Evolutionary conservation across 169 alveolate species (phyloP), one percentile per base, ranked within the genome.

Genomic region (Miamiensis avidus): DNA sequence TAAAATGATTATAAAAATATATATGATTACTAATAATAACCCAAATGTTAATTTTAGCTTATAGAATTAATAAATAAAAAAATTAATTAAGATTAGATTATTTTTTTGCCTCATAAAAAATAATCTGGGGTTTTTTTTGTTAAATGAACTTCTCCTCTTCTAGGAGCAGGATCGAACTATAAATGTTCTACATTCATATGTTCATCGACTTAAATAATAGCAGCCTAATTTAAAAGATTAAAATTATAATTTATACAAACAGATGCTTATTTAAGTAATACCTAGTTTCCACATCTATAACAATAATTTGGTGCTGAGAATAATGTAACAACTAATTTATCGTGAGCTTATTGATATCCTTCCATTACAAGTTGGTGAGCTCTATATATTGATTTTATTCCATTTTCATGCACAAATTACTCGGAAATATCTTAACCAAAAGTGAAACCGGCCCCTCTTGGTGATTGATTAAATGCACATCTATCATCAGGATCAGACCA

Each of bases 281-380:
- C 99, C 81, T 97, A 98, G 91, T 99, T 99, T 31, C 99, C 99
- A 91, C 99, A 99, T 88, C 99, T 93, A 94, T 98, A 98, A 93
- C 99, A 99, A 92, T 99, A 99, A 93, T 99, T 99, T 27, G 99
- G 99, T 32, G 99, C 99, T 26, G 99, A 97, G 96, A 98, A 99
- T 29, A 99, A 97, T 1, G 99, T 99, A 31, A 98, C 99, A 64
- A 98, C 98, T 82, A 94, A 93, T 64, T 96, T 94, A 75, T 98
- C 99, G 86, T 98, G 99, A 76, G 90, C 87, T 88, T 93, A 92
- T 82, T 89, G 87, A 84, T 92, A 94, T 29, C 97, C 97, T 82
- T 94, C 96, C 98, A 96, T 94, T 25, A 94, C 97, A 69, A 96
- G 81, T 84, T 94, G 91, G 85, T 96, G 98, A 29, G 97, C 97